Evolutionary conservation across 257 asterid genomes (phyloP).

Genomic region (Paulownia fortunei): DNA sequence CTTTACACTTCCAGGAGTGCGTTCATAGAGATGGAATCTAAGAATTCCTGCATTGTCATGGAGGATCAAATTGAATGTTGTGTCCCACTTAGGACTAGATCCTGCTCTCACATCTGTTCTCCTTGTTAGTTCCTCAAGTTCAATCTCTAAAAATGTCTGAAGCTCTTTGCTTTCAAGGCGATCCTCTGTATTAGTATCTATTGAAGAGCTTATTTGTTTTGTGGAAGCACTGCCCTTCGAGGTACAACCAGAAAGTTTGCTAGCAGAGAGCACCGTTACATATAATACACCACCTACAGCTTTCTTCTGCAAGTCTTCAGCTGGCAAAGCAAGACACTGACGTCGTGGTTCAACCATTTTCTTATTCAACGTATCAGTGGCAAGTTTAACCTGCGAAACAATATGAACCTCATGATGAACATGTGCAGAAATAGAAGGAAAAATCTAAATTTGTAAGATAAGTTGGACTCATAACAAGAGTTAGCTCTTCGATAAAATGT

Average conservation of each 20-base stretch:
- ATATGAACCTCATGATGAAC: neutral
- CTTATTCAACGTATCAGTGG: slow-evolving; percentile 73
- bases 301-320: slow-evolving; percentile 68
- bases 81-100: slow-evolving; percentile 81
- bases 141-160: slow-evolving; percentile 86
- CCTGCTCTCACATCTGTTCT: slow-evolving; percentile 71
- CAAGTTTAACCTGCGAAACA: slow-evolving; percentile 73
- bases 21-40: slow-evolving; percentile 74
- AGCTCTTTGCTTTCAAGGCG: slow-evolving; percentile 55
- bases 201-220: slow-evolving; percentile 42
- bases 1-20: slow-evolving; percentile 72
- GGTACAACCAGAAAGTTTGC: slow-evolving; percentile 59
- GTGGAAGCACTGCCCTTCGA: slow-evolving; percentile 50
- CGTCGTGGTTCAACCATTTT: slow-evolving; percentile 98
- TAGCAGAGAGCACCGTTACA: slow-evolving; percentile 73
- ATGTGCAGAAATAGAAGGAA: neutral
- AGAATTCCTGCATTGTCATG: slow-evolving; percentile 80
- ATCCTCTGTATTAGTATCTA: slow-evolving; percentile 48
- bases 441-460: neutral
- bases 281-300: slow-evolving; percentile 81
- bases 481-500: neutral
- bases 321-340: slow-evolving; percentile 85
- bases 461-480: neutral
- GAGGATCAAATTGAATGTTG: slow-evolving; percentile 75
- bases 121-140: slow-evolving; percentile 84